These are phyloP conservation scores for Penicillium riverlandense DNA, from an alignment of 495 filamentous ascomycete genomes.

Conservation along the genomic window DNA sequence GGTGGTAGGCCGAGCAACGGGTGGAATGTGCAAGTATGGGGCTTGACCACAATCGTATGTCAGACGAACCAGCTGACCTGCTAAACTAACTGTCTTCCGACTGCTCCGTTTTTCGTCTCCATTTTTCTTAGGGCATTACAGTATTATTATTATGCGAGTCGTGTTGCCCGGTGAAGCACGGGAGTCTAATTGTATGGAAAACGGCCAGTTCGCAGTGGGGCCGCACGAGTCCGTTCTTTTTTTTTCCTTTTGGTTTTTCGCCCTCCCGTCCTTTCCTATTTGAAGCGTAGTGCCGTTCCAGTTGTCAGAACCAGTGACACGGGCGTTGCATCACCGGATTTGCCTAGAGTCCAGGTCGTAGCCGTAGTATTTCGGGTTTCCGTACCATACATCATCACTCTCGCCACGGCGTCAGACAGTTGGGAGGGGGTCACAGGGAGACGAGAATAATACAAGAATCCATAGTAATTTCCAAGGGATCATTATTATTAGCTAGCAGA, in stretches of 20 bases:
- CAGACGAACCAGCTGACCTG: neutral
- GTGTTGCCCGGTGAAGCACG: too few relatives aligned
- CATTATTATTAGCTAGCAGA: too few relatives aligned
- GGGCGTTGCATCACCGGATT: constrained; percentile 21
- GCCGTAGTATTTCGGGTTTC: too few relatives aligned
- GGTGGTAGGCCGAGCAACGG: constrained; percentile 16
- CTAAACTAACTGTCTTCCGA: neutral
- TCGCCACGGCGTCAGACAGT: too few relatives aligned
- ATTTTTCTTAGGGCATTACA: too few relatives aligned
- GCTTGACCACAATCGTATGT: neutral
- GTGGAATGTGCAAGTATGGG: constrained; percentile 9
- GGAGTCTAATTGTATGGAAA: neutral
- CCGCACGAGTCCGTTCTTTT: constrained; percentile 16
- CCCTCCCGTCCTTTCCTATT: constrained; percentile 12
- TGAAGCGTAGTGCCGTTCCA: neutral
- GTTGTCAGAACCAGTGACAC: constrained; percentile 9
- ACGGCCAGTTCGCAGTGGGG: constrained; percentile 5
- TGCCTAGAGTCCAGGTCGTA: neutral
- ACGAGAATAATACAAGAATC: too few relatives aligned
- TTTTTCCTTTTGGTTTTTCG: constrained; percentile 8
- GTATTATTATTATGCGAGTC: too few relatives aligned
- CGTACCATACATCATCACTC: too few relatives aligned
- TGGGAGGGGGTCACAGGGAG: too few relatives aligned
- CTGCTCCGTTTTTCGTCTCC: too few relatives aligned
- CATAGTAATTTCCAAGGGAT: too few relatives aligned